Conservation (phyloP, 768 basidiomycete genomes). For the Boletus vermiculosoides region DNA sequence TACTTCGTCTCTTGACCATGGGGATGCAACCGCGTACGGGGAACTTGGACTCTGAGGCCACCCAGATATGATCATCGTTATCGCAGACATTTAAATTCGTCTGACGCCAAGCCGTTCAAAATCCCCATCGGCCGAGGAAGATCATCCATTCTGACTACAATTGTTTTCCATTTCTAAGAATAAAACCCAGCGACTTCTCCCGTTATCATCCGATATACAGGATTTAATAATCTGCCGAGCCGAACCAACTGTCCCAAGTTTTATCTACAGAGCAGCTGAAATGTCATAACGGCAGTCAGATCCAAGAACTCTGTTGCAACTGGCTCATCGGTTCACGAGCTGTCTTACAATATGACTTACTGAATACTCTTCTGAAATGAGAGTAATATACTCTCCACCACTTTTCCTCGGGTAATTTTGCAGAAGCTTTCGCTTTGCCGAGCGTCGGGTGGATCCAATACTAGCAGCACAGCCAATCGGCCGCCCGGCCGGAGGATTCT, state of each 20-base stretch:
- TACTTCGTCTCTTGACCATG: background rate
- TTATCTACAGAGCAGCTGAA: background rate
- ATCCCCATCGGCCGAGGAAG: conserved; percentile 5
- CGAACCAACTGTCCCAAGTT: background rate
- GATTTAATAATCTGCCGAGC: background rate
- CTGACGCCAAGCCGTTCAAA: conserved; percentile 4
- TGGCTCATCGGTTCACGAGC: background rate
- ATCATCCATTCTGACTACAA: background rate
- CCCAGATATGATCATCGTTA: conserved; percentile 1
- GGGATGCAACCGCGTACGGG: background rate
- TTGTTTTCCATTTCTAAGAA: background rate
- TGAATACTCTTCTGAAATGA: background rate
- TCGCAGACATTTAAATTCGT: background rate
- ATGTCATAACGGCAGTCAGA: background rate
- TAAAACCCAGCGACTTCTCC: background rate
- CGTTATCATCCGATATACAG: conserved; percentile 1
- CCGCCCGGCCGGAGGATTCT: conserved; percentile 7
- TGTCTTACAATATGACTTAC: background rate
- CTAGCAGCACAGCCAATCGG: conserved; percentile 14
- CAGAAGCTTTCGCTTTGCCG: conserved; percentile 3
- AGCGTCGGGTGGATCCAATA: conserved; percentile 7
- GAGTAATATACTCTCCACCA: background rate
- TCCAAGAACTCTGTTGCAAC: background rate
- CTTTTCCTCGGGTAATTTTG: background rate
- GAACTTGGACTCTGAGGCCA: background rate